Evolutionary conservation across 169 alveolate species (phyloP).

Genomic region (Amoebophrya sp.): DNA sequence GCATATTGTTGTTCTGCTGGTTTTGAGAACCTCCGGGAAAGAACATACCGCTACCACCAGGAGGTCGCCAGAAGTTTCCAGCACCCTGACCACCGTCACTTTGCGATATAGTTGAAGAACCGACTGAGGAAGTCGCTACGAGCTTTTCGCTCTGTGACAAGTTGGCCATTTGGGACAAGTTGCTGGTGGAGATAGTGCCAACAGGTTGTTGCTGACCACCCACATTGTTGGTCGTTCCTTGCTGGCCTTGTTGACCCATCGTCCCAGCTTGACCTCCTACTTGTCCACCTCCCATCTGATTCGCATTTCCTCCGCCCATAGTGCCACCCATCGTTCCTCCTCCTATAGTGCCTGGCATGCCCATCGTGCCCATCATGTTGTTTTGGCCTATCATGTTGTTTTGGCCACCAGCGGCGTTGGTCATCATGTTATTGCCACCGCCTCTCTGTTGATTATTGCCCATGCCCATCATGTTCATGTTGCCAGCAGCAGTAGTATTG

Average conservation of each 20-base stretch:
- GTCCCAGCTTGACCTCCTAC: neutral
- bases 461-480: neutral
- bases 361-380: neutral
- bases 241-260: neutral
- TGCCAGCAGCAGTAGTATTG: neutral
- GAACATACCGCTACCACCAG: neutral
- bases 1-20: neutral
- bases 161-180: neutral
- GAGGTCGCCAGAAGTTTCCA: neutral
- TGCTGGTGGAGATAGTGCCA: neutral
- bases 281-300: neutral
- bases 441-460: neutral
- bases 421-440: neutral
- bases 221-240: neutral
- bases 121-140: neutral
- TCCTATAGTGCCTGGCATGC: neutral
- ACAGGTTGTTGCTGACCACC: neutral
- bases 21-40: neutral
- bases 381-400: neutral
- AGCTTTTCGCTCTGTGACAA: neutral
- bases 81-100: neutral
- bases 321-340: neutral
- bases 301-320: neutral
- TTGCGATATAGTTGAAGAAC: neutral
- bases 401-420: neutral